A percentile compares a stretch with the other conserved stretches of the same genome.
phyloP scores from a whole-genome alignment of 2,329 filamentous ascomycete species.

The Aureobasidium sp. region DNA sequence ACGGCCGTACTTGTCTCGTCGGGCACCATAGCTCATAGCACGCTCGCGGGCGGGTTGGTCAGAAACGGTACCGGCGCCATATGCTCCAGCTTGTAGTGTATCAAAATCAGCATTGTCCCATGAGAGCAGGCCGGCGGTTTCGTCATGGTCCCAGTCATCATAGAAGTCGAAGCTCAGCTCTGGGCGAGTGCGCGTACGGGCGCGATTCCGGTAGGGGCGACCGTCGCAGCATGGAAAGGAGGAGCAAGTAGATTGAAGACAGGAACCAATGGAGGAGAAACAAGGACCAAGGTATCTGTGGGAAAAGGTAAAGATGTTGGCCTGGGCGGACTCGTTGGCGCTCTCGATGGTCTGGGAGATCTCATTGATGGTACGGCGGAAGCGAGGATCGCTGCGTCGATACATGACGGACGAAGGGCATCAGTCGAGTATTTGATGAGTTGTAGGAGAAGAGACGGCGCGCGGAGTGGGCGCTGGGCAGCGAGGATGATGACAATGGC shows the following conservation, averaged over 20 bases:
- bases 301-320: slow-evolving; percentile 79
- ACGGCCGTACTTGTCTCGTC: slow-evolving; percentile 40
- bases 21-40: slow-evolving; percentile 83
- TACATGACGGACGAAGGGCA: slow-evolving; percentile 38
- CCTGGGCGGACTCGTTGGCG: slow-evolving; percentile 85
- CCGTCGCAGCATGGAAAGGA: slow-evolving; percentile 69
- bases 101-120: slow-evolving; percentile 86
- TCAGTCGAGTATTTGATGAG: not conserved
- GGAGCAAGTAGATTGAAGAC: slow-evolving; percentile 61
- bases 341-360: slow-evolving; percentile 84
- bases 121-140: slow-evolving; percentile 55
- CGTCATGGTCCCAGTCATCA: slow-evolving; percentile 81
- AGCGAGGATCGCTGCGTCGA: slow-evolving; percentile 65
- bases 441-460: not conserved
- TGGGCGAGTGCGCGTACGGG: slow-evolving; percentile 51
- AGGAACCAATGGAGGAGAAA: slow-evolving; percentile 56
- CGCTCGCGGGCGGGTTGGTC: slow-evolving; percentile 62
- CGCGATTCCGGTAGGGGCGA: slow-evolving; percentile 61
- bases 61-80: slow-evolving; percentile 16
- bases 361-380: slow-evolving; percentile 89
- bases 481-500: slow-evolving; percentile 7
- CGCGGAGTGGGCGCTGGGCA: not conserved
- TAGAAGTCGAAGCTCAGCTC: slow-evolving; percentile 95
- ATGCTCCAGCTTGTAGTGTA: slow-evolving; percentile 30
- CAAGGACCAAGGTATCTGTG: slow-evolving; percentile 80